These are phyloP conservation scores for Metschnikowia amazonensis DNA, from an alignment of 805 yeast species.

Conservation along the genomic window DNA sequence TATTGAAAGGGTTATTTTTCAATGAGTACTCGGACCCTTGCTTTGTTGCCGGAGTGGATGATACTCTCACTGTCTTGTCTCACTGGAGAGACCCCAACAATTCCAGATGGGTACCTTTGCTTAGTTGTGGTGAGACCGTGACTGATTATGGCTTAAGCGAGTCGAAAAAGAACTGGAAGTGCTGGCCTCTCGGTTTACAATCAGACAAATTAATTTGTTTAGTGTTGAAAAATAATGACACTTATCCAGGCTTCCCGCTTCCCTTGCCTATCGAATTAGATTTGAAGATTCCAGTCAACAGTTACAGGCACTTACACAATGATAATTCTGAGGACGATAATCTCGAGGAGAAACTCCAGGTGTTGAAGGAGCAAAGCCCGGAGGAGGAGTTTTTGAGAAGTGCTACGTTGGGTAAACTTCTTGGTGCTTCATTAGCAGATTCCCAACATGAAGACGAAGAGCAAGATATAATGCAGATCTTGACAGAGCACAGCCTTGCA, in stretches of 20 bases:
- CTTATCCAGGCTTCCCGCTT: constrained; percentile 78
- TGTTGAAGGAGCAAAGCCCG: constrained; percentile 34
- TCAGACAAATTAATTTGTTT: constrained; percentile 70
- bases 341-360: constrained; percentile 20
- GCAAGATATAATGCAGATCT: constrained; percentile 45
- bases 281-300: constrained; percentile 57
- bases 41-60: constrained; percentile 68
- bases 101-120: constrained; percentile 82
- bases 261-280: constrained; percentile 80
- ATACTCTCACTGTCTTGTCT: constrained; percentile 62
- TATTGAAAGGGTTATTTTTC: constrained; percentile 72
- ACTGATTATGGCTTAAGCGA: constrained; percentile 48
- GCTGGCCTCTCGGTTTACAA: constrained; percentile 86
- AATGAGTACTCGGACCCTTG: constrained; percentile 89
- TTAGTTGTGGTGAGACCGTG: constrained; percentile 51
- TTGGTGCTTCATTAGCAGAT: constrained; percentile 47
- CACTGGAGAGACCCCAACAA: constrained; percentile 77
- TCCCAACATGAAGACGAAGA: constrained; percentile 31
- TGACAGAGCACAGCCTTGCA: constrained; percentile 48
- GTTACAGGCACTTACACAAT: constrained; percentile 20
- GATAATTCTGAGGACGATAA: constrained; percentile 24
- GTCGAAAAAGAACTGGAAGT: constrained; percentile 50
- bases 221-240: constrained; percentile 58
- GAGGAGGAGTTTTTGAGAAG: constrained; percentile 66
- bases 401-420: constrained; percentile 55